Percentiles rank a stretch among this genome's conserved stretches.
Conservation (phyloP, 2,329 filamentous ascomycete species). For the Dactylellina parvicollis region DNA sequence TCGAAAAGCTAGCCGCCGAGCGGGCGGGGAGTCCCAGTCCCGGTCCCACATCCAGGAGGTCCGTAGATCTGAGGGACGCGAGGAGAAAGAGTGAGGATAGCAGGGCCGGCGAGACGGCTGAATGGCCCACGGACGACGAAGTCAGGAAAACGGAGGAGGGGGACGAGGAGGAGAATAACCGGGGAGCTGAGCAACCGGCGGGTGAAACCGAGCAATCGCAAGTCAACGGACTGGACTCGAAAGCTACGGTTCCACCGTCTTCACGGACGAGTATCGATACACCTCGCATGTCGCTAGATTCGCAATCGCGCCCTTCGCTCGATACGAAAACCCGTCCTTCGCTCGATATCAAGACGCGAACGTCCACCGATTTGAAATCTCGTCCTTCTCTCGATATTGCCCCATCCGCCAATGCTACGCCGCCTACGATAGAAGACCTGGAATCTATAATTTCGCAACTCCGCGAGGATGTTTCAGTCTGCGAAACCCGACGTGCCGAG, state of each 20-base stretch:
- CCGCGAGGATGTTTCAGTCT: conserved; percentile 65
- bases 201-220: conserved; percentile 60
- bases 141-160: conserved; percentile 33
- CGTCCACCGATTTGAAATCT: conserved; percentile 27
- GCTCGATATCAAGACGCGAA: conserved; percentile 17
- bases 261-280: conserved; percentile 31
- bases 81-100: conserved; percentile 57
- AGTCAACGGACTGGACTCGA: conserved; percentile 20
- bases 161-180: too few relatives aligned
- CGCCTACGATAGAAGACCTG: conserved; percentile 59
- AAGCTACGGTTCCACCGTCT: not conserved
- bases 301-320: conserved; percentile 19
- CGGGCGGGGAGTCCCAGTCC: conserved; percentile 62
- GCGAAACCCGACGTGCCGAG: conserved; percentile 74
- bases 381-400: conserved; percentile 1
- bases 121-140: conserved; percentile 43
- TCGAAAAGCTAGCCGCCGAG: conserved; percentile 67
- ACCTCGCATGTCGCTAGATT: conserved; percentile 33
- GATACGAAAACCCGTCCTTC: conserved; percentile 14
- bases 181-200: conserved; percentile 61
- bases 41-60: conserved; percentile 63
- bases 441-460: conserved; percentile 65
- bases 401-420: not conserved
- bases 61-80: conserved; percentile 3
- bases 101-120: conserved; percentile 54